These are phyloP conservation scores for Solanum gracilifrons DNA, from an alignment of 257 asterid genomes.

Conservation along the genomic window DNA sequence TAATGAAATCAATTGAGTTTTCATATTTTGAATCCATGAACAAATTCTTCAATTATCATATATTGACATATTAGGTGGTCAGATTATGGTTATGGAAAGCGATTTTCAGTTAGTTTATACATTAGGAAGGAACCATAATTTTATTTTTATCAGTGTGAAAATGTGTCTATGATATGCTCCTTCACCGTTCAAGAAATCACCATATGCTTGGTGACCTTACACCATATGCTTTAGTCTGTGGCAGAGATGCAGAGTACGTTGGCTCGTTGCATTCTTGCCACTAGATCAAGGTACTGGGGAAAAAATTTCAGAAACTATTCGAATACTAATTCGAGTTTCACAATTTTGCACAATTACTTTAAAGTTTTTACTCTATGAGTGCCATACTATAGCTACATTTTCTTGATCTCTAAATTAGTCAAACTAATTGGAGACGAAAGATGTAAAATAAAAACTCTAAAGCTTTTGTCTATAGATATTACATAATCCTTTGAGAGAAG, in stretches of 20 bases:
- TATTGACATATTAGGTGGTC: background rate
- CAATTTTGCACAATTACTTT: background rate
- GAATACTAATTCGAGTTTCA: background rate
- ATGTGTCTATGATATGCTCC: background rate
- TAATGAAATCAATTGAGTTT: background rate
- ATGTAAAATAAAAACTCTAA: background rate
- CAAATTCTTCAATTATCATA: background rate
- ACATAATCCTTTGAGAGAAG: background rate
- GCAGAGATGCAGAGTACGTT: background rate
- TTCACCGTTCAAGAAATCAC: background rate
- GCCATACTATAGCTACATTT: background rate
- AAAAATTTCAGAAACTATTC: background rate
- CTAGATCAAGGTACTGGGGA: background rate
- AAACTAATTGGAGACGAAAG: background rate
- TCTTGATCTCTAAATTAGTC: background rate
- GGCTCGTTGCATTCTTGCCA: background rate
- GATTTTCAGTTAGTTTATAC: background rate
- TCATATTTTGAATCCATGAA: background rate
- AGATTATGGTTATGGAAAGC: background rate
- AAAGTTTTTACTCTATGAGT: background rate
- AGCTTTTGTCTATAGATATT: background rate
- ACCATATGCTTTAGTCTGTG: background rate
- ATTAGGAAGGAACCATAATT: background rate
- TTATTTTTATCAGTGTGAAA: background rate
- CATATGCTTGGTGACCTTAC: background rate